Evolutionary conservation across 140 eudicot genomes (phyloP), one percentile per base, ranked within the genome.

Genomic region (Erigeron philadelphicus): DNA sequence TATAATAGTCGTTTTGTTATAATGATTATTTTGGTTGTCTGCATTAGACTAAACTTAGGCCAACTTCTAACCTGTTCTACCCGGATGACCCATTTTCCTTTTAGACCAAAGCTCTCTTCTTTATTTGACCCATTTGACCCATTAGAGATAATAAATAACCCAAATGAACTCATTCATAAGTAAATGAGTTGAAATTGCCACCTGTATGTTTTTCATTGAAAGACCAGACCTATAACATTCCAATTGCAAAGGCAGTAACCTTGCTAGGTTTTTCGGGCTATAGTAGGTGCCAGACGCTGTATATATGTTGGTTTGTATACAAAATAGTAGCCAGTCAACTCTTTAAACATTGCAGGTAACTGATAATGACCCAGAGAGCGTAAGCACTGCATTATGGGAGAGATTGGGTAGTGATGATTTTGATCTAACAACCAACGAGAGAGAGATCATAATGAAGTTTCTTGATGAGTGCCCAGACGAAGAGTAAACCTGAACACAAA

Each of bases 401-500:
- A 76, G 95, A 78, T 31, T 88, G 79, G 61, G 79, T 18, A 64
- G 83, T 21, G 93, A 84, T 66, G 93, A 92, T 66, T 88, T 90
- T 74, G 84, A 82, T 68, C 81, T 92, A 65, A 81, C 96, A 6
- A 64, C 58, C 4, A 57, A 76, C 10, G 98, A 92, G 69, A 81
- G 90, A 68, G 59, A 79, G 62, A 45, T 57, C 38, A 80, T 92
- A 54, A 67, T 61, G 71, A 82, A 83, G 71, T 83, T 82, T 76
- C 95, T 92, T 17, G 95, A 91, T 12, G 82, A 78, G 41, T 81
- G 61, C 38, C 79, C 81, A 6, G 90, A 80, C 52, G 80, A 72
- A 1, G 72, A 62, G 62, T 79, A 21, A 79, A 3, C 7, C 6
- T 11, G 3, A 72, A 25, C 46, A 11, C 45, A 21, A 3, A 38